Percentiles rank a stretch among this genome's conserved stretches.
These are phyloP conservation scores for Aspergillus sp. DNA, from an alignment of 2,329 filamentous ascomycete species.

Conservation along the genomic window DNA sequence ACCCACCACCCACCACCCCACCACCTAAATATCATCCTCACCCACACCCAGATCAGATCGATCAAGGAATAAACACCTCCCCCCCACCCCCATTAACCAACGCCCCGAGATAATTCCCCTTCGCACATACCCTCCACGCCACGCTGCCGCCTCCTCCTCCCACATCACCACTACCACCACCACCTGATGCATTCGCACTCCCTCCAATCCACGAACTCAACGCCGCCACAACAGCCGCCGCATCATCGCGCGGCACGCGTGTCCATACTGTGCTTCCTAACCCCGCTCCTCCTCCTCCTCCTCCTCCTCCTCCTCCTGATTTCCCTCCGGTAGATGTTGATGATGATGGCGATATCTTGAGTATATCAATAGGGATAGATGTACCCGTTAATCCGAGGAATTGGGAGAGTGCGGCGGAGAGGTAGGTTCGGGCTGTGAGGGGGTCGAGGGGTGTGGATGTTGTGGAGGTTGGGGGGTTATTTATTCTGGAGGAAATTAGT, in stretches of 20 bases:
- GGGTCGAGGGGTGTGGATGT: slow-evolving; percentile 37
- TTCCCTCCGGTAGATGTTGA: slow-evolving; percentile 7
- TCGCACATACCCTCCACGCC: slow-evolving; percentile 43
- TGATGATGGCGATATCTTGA: slow-evolving; percentile 35
- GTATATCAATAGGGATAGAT: slow-evolving; percentile 50
- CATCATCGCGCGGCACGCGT: slow-evolving; percentile 49
- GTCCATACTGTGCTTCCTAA: slow-evolving; percentile 39
- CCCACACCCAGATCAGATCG: too few species aligned
- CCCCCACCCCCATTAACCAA: slow-evolving; percentile 37
- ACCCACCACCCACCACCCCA: too few species aligned
- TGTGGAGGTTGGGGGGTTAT: slow-evolving; percentile 4
- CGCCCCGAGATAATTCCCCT: slow-evolving; percentile 40
- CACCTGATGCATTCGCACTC: slow-evolving; percentile 2
- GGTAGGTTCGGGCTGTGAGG: slow-evolving; percentile 50
- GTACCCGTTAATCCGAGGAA: slow-evolving; percentile 51
- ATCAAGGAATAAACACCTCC: slow-evolving; percentile 37
- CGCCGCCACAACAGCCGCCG: slow-evolving; percentile 44
- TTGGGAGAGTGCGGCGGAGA: slow-evolving; percentile 49
- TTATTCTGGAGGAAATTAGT: not conserved
- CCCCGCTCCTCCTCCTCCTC: too few species aligned
- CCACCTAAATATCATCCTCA: too few species aligned
- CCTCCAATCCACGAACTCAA: slow-evolving; percentile 51
- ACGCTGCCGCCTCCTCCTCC: slow-evolving; percentile 25
- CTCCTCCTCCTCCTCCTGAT: not conserved
- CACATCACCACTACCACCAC: slow-evolving; percentile 3